Evolutionary conservation across 768 basidiomycete species (phyloP).

Genomic region (Hemileccinum impolitum): DNA sequence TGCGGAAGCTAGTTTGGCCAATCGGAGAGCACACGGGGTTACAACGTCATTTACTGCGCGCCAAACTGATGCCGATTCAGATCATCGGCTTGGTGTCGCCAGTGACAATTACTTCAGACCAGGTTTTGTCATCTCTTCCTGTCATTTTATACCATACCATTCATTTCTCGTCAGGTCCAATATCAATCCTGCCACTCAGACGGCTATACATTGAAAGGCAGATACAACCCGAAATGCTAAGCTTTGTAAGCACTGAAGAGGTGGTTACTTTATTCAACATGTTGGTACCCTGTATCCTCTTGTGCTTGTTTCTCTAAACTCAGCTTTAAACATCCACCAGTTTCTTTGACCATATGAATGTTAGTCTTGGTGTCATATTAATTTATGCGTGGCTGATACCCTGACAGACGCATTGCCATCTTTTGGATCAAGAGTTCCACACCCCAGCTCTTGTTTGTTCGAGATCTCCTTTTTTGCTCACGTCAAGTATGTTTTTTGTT

Average conservation of each 20-base stretch:
- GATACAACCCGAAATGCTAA: slow-evolving; percentile 91
- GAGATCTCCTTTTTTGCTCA: slow-evolving; percentile 91
- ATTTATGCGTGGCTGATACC: slow-evolving; percentile 6
- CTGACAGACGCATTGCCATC: slow-evolving; percentile 67
- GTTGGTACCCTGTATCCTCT: slow-evolving; percentile 42
- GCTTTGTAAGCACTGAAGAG: slow-evolving; percentile 82
- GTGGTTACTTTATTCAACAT: slow-evolving; percentile 90
- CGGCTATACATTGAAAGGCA: slow-evolving; percentile 84
- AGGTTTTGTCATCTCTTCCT: slow-evolving; percentile 43
- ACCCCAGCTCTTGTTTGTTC: slow-evolving; percentile 93
- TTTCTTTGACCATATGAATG: slow-evolving; percentile 75
- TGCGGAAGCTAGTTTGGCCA: slow-evolving; percentile 84
- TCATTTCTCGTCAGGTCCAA: slow-evolving; percentile 55
- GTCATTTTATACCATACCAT: background rate
- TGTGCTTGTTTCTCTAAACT: slow-evolving; percentile 1
- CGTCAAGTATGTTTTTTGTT: slow-evolving; percentile 63
- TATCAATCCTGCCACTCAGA: slow-evolving; percentile 82
- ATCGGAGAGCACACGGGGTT: slow-evolving; percentile 56
- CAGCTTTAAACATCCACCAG: slow-evolving; percentile 33
- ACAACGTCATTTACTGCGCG: slow-evolving; percentile 41
- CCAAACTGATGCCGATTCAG: slow-evolving; percentile 34
- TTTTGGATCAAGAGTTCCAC: slow-evolving; percentile 87
- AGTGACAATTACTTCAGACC: slow-evolving; percentile 91
- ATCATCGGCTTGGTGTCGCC: slow-evolving; percentile 69
- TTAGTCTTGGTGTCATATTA: slow-evolving; percentile 33